These are phyloP conservation scores for Lactarius tabidus DNA, from an alignment of 768 basidiomycete genomes.

Conservation along the genomic window DNA sequence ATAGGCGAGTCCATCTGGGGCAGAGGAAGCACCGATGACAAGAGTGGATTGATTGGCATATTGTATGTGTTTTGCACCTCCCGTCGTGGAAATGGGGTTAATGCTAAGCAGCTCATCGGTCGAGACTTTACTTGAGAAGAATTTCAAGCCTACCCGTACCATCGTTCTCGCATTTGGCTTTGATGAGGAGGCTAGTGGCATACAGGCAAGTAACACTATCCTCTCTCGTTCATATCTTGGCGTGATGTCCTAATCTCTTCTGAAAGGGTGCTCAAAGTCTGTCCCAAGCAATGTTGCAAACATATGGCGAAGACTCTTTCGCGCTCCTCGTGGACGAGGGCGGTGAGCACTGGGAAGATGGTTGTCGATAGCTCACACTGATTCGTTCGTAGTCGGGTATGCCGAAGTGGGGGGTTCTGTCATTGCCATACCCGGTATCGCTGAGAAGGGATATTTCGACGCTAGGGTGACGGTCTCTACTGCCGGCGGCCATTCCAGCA, in stretches of 20 bases:
- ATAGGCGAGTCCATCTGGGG: conserved; percentile 34
- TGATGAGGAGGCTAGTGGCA: conserved; percentile 40
- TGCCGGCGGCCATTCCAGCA: conserved; percentile 80
- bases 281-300: conserved; percentile 44
- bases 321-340: conserved; percentile 89
- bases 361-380: not conserved
- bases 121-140: conserved; percentile 38
- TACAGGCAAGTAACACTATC: conserved; percentile 18
- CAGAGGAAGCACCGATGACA: conserved; percentile 36
- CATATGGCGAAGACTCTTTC: conserved; percentile 69
- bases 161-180: conserved; percentile 36
- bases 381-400: conserved; percentile 43
- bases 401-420: conserved; percentile 47
- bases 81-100: not conserved
- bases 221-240: not conserved
- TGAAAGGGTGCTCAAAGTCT: conserved; percentile 53
- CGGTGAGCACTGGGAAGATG: conserved; percentile 38
- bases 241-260: not conserved
- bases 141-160: conserved; percentile 36
- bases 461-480: conserved; percentile 60
- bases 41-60: conserved; percentile 34
- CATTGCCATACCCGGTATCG: conserved; percentile 59
- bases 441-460: conserved; percentile 71
- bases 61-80: conserved; percentile 26
- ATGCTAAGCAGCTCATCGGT: conserved; percentile 32